Base-by-base conservation (phyloP, 306 rosid species). In the Cyamopsis tetragonoloba region DNA sequence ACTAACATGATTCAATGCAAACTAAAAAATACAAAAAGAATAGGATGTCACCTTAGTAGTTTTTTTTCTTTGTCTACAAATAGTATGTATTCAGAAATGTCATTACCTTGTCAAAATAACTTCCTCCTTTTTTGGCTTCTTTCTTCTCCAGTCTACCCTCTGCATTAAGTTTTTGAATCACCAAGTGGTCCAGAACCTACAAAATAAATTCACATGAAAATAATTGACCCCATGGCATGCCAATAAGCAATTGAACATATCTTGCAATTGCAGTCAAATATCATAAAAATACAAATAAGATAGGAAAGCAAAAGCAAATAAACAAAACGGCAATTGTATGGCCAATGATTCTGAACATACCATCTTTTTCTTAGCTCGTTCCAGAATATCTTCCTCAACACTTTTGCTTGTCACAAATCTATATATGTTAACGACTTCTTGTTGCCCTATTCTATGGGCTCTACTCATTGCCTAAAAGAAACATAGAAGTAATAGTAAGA, bases 371-470 rank as follows among this genome's bases (percentile, higher is more conserved):
- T 95, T 95, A 5, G 99, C 99, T 77, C 99, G 87, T 72, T 95
- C 99, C 84, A 95, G 77, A 75, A 95, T 95, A 88, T 95, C 97
- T 81, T 95, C 99, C 88, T 95, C 99, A 7, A 95, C 99, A 75
- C 99, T 95, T 82, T 89, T 86, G 91, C 99, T 86, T 7, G 96
- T 95, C 65, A 95, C 97, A 83, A 95, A 91, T 78, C 99, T 85
- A 76, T 95, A 95, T 79, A 95, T 95, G 85, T 95, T 95, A 64
- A 95, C 99, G 71, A 95, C 99, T 50, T 95, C 99, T 80, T 88
- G 97, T 72, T 95, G 99, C 59, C 99, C 99, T 56, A 95, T 95
- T 79, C 99, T 87, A 53, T 95, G 99, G 65, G 99, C 99, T 76
- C 99, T 86, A 74, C 99, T 95, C 99, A 95, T 95, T 43, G 99